Conservation (phyloP, 2,329 filamentous ascomycete genomes). For the Periconia macrospinosa region DNA sequence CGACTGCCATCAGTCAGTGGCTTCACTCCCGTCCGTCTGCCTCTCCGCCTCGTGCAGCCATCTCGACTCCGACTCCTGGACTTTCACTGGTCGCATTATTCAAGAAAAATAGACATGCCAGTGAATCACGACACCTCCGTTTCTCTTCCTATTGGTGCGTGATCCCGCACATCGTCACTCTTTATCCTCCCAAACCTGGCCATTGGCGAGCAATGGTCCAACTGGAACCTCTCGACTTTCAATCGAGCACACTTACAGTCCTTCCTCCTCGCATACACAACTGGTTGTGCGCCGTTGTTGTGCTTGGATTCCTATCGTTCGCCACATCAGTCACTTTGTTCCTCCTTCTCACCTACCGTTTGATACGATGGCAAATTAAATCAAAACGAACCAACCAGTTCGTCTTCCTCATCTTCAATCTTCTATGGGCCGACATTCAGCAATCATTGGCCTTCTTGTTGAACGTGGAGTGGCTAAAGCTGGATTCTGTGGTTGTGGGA, state of each 20-base stretch:
- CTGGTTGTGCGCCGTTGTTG: slow-evolving; percentile 51
- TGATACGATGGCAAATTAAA: slow-evolving; percentile 44
- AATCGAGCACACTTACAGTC: slow-evolving; percentile 30
- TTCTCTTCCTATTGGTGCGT: slow-evolving; percentile 9
- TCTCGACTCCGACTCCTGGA: not conserved
- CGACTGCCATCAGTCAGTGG: slow-evolving; percentile 6
- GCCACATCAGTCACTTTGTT: slow-evolving; percentile 48
- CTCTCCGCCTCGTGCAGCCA: not conserved
- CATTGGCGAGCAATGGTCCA: slow-evolving; percentile 19
- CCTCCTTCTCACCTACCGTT: slow-evolving; percentile 50
- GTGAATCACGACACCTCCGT: not conserved
- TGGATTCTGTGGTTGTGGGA: slow-evolving; percentile 58
- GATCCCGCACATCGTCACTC: slow-evolving; percentile 1
- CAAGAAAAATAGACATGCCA: slow-evolving; percentile 7
- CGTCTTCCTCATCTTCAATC: slow-evolving; percentile 69
- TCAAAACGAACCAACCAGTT: slow-evolving; percentile 61
- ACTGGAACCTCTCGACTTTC: slow-evolving; percentile 22
- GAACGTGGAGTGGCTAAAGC: slow-evolving; percentile 61
- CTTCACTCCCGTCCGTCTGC: slow-evolving; percentile 5
- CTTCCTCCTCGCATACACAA: slow-evolving; percentile 38
- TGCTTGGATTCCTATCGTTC: slow-evolving; percentile 52
- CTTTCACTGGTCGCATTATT: not conserved
- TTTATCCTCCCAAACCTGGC: not conserved
- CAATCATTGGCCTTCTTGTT: slow-evolving; percentile 67
- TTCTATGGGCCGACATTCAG: slow-evolving; percentile 68